Conservation (phyloP, 768 basidiomycete species). For the Suillus hirtellus region DNA sequence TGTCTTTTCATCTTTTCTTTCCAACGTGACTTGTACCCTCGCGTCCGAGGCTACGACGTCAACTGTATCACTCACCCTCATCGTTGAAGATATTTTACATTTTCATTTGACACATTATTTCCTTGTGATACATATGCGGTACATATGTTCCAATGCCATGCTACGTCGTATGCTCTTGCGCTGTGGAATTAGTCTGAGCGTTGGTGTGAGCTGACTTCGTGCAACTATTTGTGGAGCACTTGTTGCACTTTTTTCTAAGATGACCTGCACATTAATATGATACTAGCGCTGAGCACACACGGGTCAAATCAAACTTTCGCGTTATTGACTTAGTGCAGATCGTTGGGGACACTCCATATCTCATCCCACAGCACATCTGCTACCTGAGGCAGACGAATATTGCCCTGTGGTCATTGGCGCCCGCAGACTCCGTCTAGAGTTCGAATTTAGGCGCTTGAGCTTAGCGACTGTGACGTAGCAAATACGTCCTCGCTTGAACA, state of each 20-base stretch:
- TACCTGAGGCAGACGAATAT: background rate
- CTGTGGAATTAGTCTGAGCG: background rate
- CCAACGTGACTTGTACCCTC: background rate
- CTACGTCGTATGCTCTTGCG: background rate
- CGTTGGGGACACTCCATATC: background rate
- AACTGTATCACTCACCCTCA: slow-evolving; percentile 3
- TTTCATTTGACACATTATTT: slow-evolving; percentile 11
- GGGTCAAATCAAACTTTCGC: background rate
- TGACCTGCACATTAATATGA: background rate
- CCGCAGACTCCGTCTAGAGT: background rate
- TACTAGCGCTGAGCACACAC: background rate
- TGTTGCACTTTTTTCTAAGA: background rate
- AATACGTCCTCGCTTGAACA: background rate
- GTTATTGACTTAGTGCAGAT: background rate
- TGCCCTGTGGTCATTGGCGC: background rate
- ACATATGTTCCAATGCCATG: slow-evolving; percentile 7
- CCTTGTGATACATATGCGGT: slow-evolving; percentile 25
- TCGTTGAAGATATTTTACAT: slow-evolving; percentile 9
- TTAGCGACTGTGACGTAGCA: too few species aligned
- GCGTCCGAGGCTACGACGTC: slow-evolving; percentile 4
- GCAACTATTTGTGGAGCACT: background rate
- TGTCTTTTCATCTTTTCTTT: slow-evolving; percentile 15
- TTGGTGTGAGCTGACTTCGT: background rate
- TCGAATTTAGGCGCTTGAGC: background rate
- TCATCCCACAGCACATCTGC: background rate